phyloP scores from a whole-genome alignment of 2,329 filamentous ascomycete genomes.

The Purpureocillium takamizusanense region DNA sequence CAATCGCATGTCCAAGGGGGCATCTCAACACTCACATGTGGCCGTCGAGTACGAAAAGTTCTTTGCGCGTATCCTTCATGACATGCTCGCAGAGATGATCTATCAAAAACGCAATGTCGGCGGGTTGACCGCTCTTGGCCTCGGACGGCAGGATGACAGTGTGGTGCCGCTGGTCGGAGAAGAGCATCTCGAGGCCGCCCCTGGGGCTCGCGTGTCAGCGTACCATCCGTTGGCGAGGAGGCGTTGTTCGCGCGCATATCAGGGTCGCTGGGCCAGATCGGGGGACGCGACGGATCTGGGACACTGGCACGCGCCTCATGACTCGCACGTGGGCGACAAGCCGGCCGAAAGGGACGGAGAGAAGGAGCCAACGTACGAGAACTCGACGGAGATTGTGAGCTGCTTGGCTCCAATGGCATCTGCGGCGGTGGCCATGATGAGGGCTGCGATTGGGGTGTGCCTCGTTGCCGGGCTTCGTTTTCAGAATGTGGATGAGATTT shows the following conservation, averaged over 20 bases:
- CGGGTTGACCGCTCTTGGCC: constrained; percentile 48
- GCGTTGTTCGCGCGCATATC: not conserved
- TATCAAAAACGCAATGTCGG: constrained; percentile 70
- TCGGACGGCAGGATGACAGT: constrained; percentile 56
- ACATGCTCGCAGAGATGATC: constrained; percentile 67
- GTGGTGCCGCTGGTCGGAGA: constrained; percentile 72
- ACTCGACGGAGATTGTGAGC: constrained; percentile 62
- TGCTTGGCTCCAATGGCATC: constrained; percentile 13
- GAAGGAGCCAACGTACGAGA: constrained; percentile 35
- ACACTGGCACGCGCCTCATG: not conserved
- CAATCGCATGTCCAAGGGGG: not conserved
- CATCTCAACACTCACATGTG: constrained; percentile 61
- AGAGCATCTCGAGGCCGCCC: constrained; percentile 90
- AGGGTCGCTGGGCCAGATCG: not conserved
- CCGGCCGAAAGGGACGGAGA: not conserved
- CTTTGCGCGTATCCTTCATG: constrained; percentile 79
- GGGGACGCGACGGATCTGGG: not conserved
- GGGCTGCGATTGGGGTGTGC: not conserved
- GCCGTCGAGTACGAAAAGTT: constrained; percentile 80
- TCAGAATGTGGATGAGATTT: no score
- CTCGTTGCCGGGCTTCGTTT: no score
- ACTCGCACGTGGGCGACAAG: not conserved
- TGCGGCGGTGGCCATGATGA: constrained; percentile 6
- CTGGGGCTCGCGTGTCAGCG: constrained; percentile 32
- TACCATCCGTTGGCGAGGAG: constrained; percentile 2